phyloP scores from a whole-genome alignment of 768 basidiomycete genomes.

The Fistulinella prunicolor region DNA sequence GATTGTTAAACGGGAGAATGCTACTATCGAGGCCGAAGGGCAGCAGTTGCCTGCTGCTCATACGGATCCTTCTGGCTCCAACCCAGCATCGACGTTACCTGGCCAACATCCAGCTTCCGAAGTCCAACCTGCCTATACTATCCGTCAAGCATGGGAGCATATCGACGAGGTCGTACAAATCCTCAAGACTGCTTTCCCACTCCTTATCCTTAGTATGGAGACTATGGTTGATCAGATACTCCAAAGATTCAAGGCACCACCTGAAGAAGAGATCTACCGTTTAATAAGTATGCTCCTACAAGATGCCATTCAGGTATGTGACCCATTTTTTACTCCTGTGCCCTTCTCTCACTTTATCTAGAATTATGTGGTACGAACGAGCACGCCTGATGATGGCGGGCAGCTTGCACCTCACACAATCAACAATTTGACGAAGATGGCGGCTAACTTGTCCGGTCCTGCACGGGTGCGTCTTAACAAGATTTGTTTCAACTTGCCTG shows the following conservation, averaged over 20 bases:
- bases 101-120: conserved; percentile 17
- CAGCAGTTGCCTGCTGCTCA: conserved; percentile 19
- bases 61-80: conserved; percentile 16
- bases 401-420: conserved; percentile 53
- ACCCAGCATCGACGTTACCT: conserved; percentile 8
- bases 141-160: conserved; percentile 80
- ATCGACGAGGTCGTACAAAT: conserved; percentile 93
- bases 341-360: conserved; percentile 24
- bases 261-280: conserved; percentile 94
- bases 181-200: conserved; percentile 92
- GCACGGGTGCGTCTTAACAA: conserved; percentile 48
- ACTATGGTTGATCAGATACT: conserved; percentile 95
- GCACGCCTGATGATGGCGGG: conserved; percentile 65
- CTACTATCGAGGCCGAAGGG: conserved; percentile 20
- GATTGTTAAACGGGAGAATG: conserved; percentile 23
- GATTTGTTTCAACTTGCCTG: neutral
- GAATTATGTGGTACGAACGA: conserved; percentile 71
- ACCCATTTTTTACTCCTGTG: neutral
- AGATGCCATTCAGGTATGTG: conserved; percentile 77
- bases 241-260: conserved; percentile 80
- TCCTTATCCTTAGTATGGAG: conserved; percentile 93
- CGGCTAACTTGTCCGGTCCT: conserved; percentile 52
- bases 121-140: conserved; percentile 29
- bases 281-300: conserved; percentile 82
- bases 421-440: conserved; percentile 57